These are phyloP conservation scores for Coemansia sp. DNA, from an alignment of 192 early-diverging fungal species.

Conservation along the genomic window DNA sequence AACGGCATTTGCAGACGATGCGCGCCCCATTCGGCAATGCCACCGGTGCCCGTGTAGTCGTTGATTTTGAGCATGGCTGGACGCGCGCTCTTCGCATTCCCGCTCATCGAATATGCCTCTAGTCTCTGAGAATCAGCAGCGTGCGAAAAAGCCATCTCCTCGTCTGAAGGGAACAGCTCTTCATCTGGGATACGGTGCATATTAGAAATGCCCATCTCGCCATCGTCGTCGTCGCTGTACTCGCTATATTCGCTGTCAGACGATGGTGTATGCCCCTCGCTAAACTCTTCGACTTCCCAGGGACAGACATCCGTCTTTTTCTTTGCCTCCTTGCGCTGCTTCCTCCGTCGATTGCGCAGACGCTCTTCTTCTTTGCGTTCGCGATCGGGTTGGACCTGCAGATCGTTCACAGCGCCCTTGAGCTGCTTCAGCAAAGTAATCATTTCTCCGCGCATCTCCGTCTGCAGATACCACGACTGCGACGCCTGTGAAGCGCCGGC, in stretches of 20 bases:
- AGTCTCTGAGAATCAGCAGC: slow-evolving; percentile 7
- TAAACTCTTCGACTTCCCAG: slow-evolving; percentile 56
- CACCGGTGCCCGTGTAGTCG: slow-evolving; percentile 54
- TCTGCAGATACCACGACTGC: slow-evolving; percentile 53
- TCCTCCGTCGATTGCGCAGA: slow-evolving; percentile 34
- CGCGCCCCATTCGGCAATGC: slow-evolving; percentile 56
- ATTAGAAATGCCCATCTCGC: slow-evolving; percentile 1
- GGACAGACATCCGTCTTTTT: slow-evolving; percentile 50
- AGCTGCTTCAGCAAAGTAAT: slow-evolving; percentile 53
- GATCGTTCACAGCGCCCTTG: slow-evolving; percentile 39
- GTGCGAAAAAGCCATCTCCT: slow-evolving; percentile 14
- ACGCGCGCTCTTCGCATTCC: slow-evolving; percentile 9
- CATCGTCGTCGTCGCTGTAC: slow-evolving; percentile 7
- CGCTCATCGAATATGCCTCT: slow-evolving; percentile 33
- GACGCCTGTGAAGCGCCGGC: background rate
- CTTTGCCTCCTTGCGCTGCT: slow-evolving; percentile 42
- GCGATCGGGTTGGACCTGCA: slow-evolving; percentile 50
- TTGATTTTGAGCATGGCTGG: slow-evolving; percentile 24
- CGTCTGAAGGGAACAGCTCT: slow-evolving; percentile 49
- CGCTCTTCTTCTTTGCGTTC: slow-evolving; percentile 51
- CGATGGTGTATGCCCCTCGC: slow-evolving; percentile 22
- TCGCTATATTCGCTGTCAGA: slow-evolving; percentile 6
- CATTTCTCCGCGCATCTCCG: slow-evolving; percentile 53
- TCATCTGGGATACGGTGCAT: slow-evolving; percentile 40
- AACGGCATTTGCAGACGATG: slow-evolving; percentile 50